Percentiles rank a stretch among this genome's conserved stretches.
These are phyloP conservation scores for Guillardia theta DNA, from an alignment of 78 protist species.

Conservation along the genomic window DNA sequence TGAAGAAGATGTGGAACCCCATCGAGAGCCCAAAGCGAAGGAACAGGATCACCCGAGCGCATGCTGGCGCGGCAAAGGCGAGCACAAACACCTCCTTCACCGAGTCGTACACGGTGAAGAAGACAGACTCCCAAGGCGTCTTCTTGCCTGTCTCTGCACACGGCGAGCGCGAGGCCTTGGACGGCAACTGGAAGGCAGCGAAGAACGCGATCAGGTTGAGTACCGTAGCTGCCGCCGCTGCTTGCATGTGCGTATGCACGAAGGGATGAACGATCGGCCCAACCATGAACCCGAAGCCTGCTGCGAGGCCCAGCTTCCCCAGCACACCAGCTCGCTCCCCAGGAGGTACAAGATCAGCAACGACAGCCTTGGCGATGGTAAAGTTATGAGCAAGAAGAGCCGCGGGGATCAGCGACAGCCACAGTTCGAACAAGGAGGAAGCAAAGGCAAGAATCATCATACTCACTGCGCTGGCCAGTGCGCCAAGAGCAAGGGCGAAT, in stretches of 20 bases:
- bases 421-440: background rate
- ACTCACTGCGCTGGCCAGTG: background rate
- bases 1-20: slow-evolving; percentile 21
- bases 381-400: background rate
- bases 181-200: background rate
- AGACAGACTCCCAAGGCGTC: background rate
- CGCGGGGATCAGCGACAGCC: background rate
- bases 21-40: slow-evolving; percentile 21
- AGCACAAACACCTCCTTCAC: background rate
- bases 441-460: background rate
- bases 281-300: background rate
- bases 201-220: background rate
- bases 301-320: background rate
- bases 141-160: background rate
- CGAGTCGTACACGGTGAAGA: background rate
- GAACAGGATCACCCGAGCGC: slow-evolving; percentile 6
- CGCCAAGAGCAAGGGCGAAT: background rate
- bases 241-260: background rate
- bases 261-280: background rate
- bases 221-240: background rate
- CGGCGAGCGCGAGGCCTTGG: background rate
- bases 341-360: background rate
- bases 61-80: background rate
- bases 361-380: background rate
- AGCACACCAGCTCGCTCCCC: background rate